Conservation (phyloP, 2,329 filamentous ascomycete species). For the Paracoccidioides lutzii region DNA sequence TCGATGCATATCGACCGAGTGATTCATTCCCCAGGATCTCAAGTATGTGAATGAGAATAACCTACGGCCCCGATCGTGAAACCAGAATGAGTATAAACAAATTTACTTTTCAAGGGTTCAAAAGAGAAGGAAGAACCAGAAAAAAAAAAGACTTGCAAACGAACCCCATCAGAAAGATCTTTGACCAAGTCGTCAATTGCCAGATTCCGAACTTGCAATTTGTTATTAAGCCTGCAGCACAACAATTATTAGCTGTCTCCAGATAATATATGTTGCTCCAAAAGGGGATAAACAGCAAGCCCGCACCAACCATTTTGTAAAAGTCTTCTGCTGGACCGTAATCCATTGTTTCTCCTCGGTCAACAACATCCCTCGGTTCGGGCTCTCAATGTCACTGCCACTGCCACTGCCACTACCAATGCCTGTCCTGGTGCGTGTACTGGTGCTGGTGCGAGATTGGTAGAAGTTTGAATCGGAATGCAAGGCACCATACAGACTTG, state of each 20-base stretch:
- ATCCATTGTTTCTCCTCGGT: conserved; percentile 51
- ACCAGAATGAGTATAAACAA: neutral
- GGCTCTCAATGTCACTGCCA: neutral
- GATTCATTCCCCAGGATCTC: conserved; percentile 92
- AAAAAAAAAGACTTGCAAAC: conserved; percentile 26
- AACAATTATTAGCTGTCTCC: neutral
- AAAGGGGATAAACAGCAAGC: conserved; percentile 2
- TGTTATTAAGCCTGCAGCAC: conserved; percentile 73
- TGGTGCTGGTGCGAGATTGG: neutral
- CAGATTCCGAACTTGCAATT: conserved; percentile 64
- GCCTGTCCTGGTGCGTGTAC: neutral
- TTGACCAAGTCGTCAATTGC: conserved; percentile 75
- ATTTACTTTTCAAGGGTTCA: neutral
- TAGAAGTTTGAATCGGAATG: neutral
- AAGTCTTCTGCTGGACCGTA: conserved; percentile 92
- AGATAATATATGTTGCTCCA: neutral
- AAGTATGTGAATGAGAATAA: conserved; percentile 89
- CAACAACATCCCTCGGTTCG: conserved; percentile 23
- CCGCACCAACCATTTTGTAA: conserved; percentile 72
- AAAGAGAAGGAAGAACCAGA: neutral
- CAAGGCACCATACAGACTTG: neutral
- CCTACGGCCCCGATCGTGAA: conserved; percentile 36
- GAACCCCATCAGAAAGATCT: conserved; percentile 86
- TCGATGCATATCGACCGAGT: conserved; percentile 89
- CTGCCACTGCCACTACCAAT: too few relatives aligned